Base-by-base conservation (phyloP, 352 stramenopile species). In the Pythium phragmiticola region DNA sequence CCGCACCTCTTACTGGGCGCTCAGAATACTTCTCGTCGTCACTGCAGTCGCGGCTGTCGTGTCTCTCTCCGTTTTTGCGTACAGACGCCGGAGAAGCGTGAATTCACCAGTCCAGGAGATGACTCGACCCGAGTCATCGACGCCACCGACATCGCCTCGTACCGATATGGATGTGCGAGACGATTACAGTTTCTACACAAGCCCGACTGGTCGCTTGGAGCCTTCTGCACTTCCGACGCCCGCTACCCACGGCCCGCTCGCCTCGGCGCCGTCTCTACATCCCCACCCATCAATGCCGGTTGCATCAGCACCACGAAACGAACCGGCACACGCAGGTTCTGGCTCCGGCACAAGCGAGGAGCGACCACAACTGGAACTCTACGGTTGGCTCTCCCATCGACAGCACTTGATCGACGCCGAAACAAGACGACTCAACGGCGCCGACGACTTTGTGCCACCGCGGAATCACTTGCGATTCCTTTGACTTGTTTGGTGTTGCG, bases 321-420 rank as follows among this genome's bases (percentile, higher is more conserved):
- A 30, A 30, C 26, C 2, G 26, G 26, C 26, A 30, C 26, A 30
- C 26, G 26, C 26, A 30, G 1, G 5, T 28, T 5, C 34, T 11
- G 2, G 34, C 51, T 12, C 12, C 9, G 19, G n/a, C 21, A 7
- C 19, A 19, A 16, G 8, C 13, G n/a, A 30, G 26, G 26, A 30
- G 26, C 26, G 26, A 30, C 26, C 53, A 5, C 19, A 19, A 23
- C 53, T 60, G 21, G 53, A 52, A 26, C 42, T 60, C 42, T 51
- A 60, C 28, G 54, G 54, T 2, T 60, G 54, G 54, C 49, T 52
- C 16, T 52, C 54, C 13, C 54, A 60, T 17, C 54, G 54, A 7
- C 54, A 60, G 28, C 42, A 60, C 23, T 42, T 60, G 8, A 60
- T 60, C 9, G 54, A 60, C 17, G 33, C 37, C 3, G 54, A 60